Evolutionary conservation across 2,329 filamentous ascomycete species (phyloP), one percentile per base, ranked within the genome.

Genomic region (Xylariaceae sp.): DNA sequence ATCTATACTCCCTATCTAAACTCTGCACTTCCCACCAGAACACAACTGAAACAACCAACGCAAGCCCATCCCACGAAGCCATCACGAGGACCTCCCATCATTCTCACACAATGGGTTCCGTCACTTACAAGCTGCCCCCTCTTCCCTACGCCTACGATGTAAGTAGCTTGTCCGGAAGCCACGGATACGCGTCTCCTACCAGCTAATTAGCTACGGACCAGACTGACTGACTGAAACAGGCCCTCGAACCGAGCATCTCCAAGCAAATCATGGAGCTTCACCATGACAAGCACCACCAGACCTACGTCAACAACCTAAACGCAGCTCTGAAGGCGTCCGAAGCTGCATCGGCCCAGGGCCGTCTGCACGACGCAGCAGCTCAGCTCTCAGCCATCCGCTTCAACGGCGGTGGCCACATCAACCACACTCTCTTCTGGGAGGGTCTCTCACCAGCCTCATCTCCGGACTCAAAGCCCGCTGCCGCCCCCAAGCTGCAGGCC

Each of bases 401-500:
- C 82, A 90, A 96, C 73, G 92, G 88, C 53, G 92, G 92, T 49
- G 92, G 92, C 5, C 92, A 96, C 79, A 88, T 95, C 76, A 97
- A 97, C 78, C 92, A 96, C 80, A 87, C 85, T 0, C 84, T 96
- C 41, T 96, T 96, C 81, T 97, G 92, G 92, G 86, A 89, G 76
- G 92, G 91, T 74, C 81, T 95, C 15, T 75, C 83, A 0, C 88
- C 89, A 0, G 75, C 84, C 0, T 78, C 76, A 15, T 85, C 81
- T 2, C 64, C 79, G 0, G 83, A 86, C 6, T 81, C 88, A 1
- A 77, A 83, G 51, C 73, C 81, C 2, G 75, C 80, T 3, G 73
- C 77, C 1, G 84, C 85, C 0, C 85, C 87, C 0, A 76, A 77
- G 17, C 78, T 95, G 4, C 66, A 79, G 7, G 77, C 78, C 0